These are phyloP conservation scores for Paulownia fortunei DNA, from an alignment of 257 asterid species.

Conservation along the genomic window DNA sequence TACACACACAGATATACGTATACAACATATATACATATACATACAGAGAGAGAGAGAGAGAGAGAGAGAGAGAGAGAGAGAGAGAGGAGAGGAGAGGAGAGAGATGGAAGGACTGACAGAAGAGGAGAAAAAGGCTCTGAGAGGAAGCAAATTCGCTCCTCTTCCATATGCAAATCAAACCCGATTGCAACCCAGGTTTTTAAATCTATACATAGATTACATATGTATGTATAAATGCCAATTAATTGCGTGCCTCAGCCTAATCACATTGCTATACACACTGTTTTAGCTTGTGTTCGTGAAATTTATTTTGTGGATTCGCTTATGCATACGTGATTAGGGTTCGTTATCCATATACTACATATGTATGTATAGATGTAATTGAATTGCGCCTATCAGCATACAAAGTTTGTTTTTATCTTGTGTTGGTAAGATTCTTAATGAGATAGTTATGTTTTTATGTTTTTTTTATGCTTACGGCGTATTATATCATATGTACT, in stretches of 20 bases:
- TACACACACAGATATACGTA: not conserved
- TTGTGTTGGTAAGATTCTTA: not conserved
- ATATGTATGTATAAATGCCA: not conserved
- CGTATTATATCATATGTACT: not conserved
- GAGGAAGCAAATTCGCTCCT: constrained; percentile 98
- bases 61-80: constrained; percentile 7
- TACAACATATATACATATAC: not conserved
- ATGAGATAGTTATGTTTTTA: not conserved
- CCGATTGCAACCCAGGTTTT: constrained; percentile 63
- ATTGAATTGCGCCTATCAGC: constrained; percentile 1
- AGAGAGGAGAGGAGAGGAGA: constrained; percentile 28
- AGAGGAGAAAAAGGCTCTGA: constrained; percentile 85
- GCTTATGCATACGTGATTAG: constrained; percentile 26
- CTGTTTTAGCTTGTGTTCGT: not conserved
- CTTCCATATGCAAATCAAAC: constrained; percentile 65
- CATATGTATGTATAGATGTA: not conserved
- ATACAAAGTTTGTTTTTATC: constrained; percentile 13
- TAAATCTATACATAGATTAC: not conserved
- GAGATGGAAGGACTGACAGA: constrained; percentile 80
- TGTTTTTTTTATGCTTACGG: not conserved
- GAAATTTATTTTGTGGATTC: constrained; percentile 8
- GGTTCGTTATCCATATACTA: constrained; percentile 18
- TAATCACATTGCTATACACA: not conserved
- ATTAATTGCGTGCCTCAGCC: constrained; percentile 1
- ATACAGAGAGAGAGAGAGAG: constrained; percentile 10